Evolutionary conservation across 768 basidiomycete genomes (phyloP), one percentile per base, ranked within the genome.

Genomic region (Filobasidium wieringae): DNA sequence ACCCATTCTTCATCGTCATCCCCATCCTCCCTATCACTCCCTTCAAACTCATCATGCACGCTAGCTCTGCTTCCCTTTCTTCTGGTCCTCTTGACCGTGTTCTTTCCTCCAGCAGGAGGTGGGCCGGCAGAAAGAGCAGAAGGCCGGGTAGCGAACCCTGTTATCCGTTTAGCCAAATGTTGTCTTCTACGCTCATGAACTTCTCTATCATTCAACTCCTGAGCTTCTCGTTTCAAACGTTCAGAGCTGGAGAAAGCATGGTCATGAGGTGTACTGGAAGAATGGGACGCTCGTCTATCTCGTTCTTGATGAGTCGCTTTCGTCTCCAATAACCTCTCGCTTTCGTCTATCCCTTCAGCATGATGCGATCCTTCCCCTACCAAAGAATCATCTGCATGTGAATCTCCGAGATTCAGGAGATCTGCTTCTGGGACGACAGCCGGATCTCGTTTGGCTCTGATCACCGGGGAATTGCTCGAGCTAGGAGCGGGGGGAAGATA

Each of bases 391-490:
- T 41, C 4, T 9, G 29, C 26, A 47, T 29, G 32, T 4, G 27
- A 15, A 22, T 57, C 58, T 29, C 63, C 64, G 14, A 73, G 57
- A 57, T 69, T 67, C 7, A 73, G 53, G 1, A 73, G 60, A 62
- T 73, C 72, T 9, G 53, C 70, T 57, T 73, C 72, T 6, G 56
- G 56, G 7, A 57, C 36, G 30, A 27, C 56, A 4, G 12, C 19
- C 4, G n/a, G 34, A 12, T 57, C 79, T 79, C 67, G 80, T 83
- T 70, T 76, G 73, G 51, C 59, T 76, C 66, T 76, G 51, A 88
- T 73, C 67, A 87, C 85, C 26, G 85, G 83, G 26, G 87, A 75
- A n/a, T 86, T 86, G 83, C 19, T 62, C 45, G 17, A 59, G 57
- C 31, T 45, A 5, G 61, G 52, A 7, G 72, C 71, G 1, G 81